phyloP scores from a whole-genome alignment of 805 yeast genomes.

The Wickerhamiella occidentalis region DNA sequence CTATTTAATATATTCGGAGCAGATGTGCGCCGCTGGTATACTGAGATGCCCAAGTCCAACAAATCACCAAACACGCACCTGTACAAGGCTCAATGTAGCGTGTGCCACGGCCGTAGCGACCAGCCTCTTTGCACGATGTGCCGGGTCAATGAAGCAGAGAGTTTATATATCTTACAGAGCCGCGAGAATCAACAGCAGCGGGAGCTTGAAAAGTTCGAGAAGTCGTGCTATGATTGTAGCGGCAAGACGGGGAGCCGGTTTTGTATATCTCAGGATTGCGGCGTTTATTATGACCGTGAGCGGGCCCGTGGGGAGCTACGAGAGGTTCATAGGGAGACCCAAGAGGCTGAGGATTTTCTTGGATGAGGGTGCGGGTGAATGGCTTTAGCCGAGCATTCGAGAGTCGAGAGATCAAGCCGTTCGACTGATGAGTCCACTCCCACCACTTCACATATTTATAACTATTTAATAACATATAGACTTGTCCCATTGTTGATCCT shows the following conservation, averaged over 20 bases:
- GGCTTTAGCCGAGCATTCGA: too few relatives aligned
- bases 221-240: slow-evolving; percentile 17
- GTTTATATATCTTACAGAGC: slow-evolving; percentile 12
- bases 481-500: slow-evolving; percentile 70
- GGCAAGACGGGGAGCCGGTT: slow-evolving; percentile 8
- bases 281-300: slow-evolving; percentile 17
- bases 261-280: slow-evolving; percentile 20
- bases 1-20: slow-evolving; percentile 75
- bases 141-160: slow-evolving; percentile 9
- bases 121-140: slow-evolving; percentile 12
- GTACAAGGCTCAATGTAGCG: slow-evolving; percentile 15
- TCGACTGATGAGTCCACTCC: too few relatives aligned
- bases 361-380: too few relatives aligned
- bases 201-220: neutral
- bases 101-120: slow-evolving; percentile 14
- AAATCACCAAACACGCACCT: neutral
- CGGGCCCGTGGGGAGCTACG: neutral
- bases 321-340: neutral
- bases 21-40: slow-evolving; percentile 64
- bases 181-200: slow-evolving; percentile 12
- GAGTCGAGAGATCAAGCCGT: too few relatives aligned
- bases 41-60: slow-evolving; percentile 41
- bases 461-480: slow-evolving; percentile 7
- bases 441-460: neutral
- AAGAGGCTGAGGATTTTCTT: neutral